Evolutionary conservation across 2,329 filamentous ascomycete species (phyloP).

Genomic region (Aspergillus niger): DNA sequence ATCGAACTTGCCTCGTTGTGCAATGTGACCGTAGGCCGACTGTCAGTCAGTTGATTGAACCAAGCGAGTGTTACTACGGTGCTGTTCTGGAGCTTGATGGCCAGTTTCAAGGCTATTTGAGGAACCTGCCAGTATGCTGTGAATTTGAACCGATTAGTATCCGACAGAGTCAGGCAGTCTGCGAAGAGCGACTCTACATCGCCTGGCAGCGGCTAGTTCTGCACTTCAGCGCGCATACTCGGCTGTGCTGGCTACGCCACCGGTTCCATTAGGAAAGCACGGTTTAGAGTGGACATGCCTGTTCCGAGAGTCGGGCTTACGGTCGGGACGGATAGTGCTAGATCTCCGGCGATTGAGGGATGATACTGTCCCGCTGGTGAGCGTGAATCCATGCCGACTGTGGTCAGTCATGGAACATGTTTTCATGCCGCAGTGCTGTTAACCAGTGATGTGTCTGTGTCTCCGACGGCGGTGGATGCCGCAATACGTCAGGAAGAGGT

Average conservation of each 20-base stretch:
- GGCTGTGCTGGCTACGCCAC: constrained; percentile 28
- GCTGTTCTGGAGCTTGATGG: constrained; percentile 1
- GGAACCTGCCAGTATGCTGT: constrained; percentile 5
- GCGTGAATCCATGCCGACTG: constrained; percentile 21
- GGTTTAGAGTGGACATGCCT: constrained; percentile 12
- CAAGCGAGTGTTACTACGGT: background rate
- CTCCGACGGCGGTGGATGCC: constrained; percentile 19
- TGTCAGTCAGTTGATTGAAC: background rate
- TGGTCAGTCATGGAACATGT: constrained; percentile 26
- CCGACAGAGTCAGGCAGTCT: constrained; percentile 20
- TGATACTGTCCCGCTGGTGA: constrained; percentile 5
- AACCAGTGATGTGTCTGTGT: constrained; percentile 27
- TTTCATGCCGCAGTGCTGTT: constrained; percentile 27
- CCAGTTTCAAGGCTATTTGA: background rate
- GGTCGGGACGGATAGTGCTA: constrained; percentile 6
- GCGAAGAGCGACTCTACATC: constrained; percentile 25
- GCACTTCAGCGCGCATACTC: constrained; percentile 24
- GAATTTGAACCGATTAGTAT: constrained; percentile 20
- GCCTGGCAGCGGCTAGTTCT: constrained; percentile 21
- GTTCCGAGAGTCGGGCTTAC: constrained; percentile 2
- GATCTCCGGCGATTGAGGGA: constrained; percentile 8
- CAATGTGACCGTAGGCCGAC: constrained; percentile 7
- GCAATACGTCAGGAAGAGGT: constrained; percentile 15
- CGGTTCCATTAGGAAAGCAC: constrained; percentile 24
- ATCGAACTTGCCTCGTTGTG: constrained; percentile 6